These are phyloP conservation scores for Coriolopsis trogii DNA, from an alignment of 1,284 basidiomycete species.

Conservation along the genomic window DNA sequence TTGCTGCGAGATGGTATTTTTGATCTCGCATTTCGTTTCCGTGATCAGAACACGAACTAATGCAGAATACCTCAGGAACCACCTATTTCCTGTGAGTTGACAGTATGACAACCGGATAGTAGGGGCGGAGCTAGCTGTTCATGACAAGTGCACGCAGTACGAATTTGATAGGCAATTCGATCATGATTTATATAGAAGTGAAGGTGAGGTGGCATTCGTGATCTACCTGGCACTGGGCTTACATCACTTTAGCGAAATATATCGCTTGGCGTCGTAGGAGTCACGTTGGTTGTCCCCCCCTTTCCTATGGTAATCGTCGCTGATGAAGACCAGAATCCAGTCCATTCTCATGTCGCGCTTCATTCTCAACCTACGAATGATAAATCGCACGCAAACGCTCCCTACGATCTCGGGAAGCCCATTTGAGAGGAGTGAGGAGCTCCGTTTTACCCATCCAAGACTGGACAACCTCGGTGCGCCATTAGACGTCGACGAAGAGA, in stretches of 20 bases:
- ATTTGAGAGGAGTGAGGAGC: neutral
- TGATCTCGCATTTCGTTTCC: too few relatives aligned
- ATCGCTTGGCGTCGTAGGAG: neutral
- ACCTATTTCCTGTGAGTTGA: constrained; percentile 11
- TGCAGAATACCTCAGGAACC: neutral
- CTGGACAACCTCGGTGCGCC: constrained; percentile 10
- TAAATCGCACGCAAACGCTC: neutral
- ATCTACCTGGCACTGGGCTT: too few relatives aligned
- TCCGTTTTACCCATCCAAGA: constrained; percentile 3
- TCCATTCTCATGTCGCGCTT: constrained; percentile 16
- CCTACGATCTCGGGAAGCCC: neutral
- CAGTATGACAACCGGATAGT: neutral
- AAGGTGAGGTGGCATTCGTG: too few relatives aligned
- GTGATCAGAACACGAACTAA: neutral
- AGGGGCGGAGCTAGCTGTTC: neutral
- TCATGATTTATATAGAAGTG: neutral
- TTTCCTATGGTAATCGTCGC: neutral
- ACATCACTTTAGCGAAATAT: neutral
- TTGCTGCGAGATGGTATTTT: constrained; percentile 15
- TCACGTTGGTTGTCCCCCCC: neutral
- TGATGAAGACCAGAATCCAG: neutral
- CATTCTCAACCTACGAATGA: constrained; percentile 14
- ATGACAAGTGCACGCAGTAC: neutral
- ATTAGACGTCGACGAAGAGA: neutral
- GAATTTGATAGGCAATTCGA: neutral